Percentiles rank a stretch among this genome's conserved stretches.
Evolutionary conservation across 306 rosid genomes (phyloP).

Genomic region (Cucurbita moschata): DNA sequence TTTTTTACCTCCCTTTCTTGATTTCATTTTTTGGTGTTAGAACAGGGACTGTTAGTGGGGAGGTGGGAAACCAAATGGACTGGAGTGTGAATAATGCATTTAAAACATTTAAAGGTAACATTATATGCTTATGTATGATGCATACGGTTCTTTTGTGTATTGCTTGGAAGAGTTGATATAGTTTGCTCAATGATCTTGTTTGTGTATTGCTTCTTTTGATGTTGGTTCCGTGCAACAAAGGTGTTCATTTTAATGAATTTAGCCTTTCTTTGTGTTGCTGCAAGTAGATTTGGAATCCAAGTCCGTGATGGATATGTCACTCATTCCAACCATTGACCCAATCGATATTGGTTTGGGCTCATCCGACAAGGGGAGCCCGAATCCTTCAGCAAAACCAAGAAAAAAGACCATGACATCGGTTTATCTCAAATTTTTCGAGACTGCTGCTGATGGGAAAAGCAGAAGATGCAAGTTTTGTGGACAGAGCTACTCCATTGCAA

Average conservation of each 20-base stretch:
- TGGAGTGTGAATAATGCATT: constrained; percentile 48
- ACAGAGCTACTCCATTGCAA: constrained; percentile 79
- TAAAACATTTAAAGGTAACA: constrained; percentile 57
- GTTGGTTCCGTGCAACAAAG: constrained; percentile 2
- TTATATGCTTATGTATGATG: background rate
- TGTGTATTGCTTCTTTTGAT: background rate
- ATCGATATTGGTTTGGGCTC: constrained; percentile 48
- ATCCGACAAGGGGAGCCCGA: constrained; percentile 50
- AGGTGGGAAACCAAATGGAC: constrained; percentile 43
- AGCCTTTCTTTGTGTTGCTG: constrained; percentile 7
- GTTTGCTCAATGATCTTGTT: background rate
- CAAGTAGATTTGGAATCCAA: constrained; percentile 56
- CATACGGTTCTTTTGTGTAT: background rate
- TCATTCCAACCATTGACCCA: constrained; percentile 46
- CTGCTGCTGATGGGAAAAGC: constrained; percentile 73
- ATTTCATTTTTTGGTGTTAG: constrained; percentile 15
- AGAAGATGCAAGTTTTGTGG: constrained; percentile 95
- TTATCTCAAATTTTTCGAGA: constrained; percentile 83
- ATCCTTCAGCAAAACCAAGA: constrained; percentile 47
- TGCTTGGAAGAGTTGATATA: background rate
- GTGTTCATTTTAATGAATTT: constrained; percentile 3
- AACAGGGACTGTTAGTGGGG: constrained; percentile 24
- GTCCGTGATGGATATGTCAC: constrained; percentile 53
- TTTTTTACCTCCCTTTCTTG: background rate
- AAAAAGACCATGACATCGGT: constrained; percentile 98